Percentiles rank a stretch among this genome's conserved stretches.
Conservation (phyloP, 75 land plant genomes). For the Pseudotsuga menziesii region DNA sequence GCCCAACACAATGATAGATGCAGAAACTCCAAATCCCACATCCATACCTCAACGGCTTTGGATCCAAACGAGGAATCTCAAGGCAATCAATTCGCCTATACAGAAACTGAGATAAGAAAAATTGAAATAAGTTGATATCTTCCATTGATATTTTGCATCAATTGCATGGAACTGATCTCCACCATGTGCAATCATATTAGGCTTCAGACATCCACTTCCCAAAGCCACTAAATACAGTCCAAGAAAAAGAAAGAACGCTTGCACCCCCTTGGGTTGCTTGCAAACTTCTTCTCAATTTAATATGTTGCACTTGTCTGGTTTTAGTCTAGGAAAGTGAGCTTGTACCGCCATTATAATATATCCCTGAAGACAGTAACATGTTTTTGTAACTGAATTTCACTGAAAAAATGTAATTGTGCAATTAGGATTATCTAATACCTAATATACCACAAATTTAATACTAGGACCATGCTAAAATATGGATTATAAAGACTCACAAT, state of each 20-base stretch:
- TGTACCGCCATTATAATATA: conserved; percentile 68
- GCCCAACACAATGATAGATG: conserved; percentile 72
- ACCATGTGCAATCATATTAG: conserved; percentile 58
- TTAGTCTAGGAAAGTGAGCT: conserved; percentile 64
- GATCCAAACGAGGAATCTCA: conserved; percentile 63
- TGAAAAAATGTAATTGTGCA: background rate
- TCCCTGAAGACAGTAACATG: conserved; percentile 38
- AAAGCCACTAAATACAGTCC: conserved; percentile 63
- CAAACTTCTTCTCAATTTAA: conserved; percentile 18
- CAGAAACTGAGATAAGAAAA: conserved; percentile 67
- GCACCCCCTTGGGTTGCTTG: conserved; percentile 40
- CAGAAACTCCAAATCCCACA: conserved; percentile 83
- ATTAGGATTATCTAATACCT: background rate
- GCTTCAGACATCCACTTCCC: conserved; percentile 73
- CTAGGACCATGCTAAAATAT: background rate
- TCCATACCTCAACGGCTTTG: conserved; percentile 77
- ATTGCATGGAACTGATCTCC: no score
- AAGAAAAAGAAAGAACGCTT: conserved; percentile 49
- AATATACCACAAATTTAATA: background rate
- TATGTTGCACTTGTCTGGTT: conserved; percentile 58
- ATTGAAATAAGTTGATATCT: conserved; percentile 71
- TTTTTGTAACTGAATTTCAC: background rate
- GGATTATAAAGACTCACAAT: conserved; percentile 33
- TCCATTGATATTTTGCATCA: conserved; percentile 39
- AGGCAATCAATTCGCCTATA: conserved; percentile 61